A percentile compares a stretch with the other conserved stretches of the same genome.
Evolutionary conservation across 106 monocot genomes (phyloP).

Genomic region (Acanthochlamys bracteata): DNA sequence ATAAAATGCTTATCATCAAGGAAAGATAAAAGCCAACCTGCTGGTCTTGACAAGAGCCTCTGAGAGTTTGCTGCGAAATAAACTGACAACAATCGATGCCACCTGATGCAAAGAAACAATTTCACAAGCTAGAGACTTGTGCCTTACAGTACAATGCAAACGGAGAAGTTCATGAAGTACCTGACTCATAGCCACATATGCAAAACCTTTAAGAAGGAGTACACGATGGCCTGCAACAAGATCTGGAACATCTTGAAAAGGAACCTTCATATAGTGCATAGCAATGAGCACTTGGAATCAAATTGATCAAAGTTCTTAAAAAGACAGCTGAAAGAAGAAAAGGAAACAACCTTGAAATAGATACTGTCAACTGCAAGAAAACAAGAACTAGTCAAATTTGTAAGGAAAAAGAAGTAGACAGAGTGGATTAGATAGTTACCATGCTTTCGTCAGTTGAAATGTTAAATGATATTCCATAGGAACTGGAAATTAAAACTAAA

Average conservation of each 20-base stretch:
- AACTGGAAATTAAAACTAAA: too few species aligned
- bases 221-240: slow-evolving; percentile 72
- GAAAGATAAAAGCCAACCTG: slow-evolving; percentile 33
- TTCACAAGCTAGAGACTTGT: too few species aligned
- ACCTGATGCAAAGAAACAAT: slow-evolving; percentile 36
- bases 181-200: slow-evolving; percentile 96
- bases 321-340: background rate
- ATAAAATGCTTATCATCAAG: too few species aligned
- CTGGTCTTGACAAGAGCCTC: slow-evolving; percentile 90
- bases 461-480: too few species aligned
- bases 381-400: too few species aligned
- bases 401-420: too few species aligned
- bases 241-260: slow-evolving; percentile 96
- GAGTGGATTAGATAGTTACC: background rate
- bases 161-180: slow-evolving; percentile 17
- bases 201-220: slow-evolving; percentile 79
- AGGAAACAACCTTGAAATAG: slow-evolving; percentile 78
- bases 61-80: slow-evolving; percentile 80
- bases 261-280: slow-evolving; percentile 36
- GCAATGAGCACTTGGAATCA: background rate
- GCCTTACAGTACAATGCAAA: too few species aligned
- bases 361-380: slow-evolving; percentile 59
- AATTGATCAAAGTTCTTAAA: background rate
- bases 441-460: background rate
- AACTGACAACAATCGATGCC: slow-evolving; percentile 62